These are phyloP conservation scores for Stereocaulon alpinum DNA, from an alignment of 495 filamentous ascomycete genomes.

Conservation along the genomic window DNA sequence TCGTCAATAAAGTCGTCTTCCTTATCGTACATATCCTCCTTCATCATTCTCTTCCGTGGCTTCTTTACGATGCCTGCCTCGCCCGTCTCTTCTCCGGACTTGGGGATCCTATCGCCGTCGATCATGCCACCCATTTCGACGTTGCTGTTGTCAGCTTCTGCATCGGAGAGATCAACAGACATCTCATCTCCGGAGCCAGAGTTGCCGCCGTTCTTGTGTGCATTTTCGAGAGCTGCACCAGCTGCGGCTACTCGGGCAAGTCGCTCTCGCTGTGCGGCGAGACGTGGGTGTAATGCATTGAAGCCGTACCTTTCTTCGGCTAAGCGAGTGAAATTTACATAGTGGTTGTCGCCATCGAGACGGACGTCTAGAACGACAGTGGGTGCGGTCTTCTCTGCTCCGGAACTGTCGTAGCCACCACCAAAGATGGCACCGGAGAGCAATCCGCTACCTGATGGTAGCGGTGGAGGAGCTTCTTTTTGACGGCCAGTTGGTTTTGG, in stretches of 20 bases:
- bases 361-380: conserved; percentile 79
- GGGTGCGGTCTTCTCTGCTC: conserved; percentile 49
- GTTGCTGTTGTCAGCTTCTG: conserved; percentile 61
- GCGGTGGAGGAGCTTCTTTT: conserved; percentile 42
- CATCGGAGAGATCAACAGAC: conserved; percentile 49
- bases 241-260: conserved; percentile 75
- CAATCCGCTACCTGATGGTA: conserved; percentile 58
- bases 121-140: conserved; percentile 62
- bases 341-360: conserved; percentile 70
- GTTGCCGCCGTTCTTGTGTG: conserved; percentile 35
- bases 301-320: conserved; percentile 91
- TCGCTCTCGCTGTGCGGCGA: conserved; percentile 74
- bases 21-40: conserved; percentile 91
- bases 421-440: conserved; percentile 54
- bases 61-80: conserved; percentile 50
- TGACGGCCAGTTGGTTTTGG: conserved; percentile 43
- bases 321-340: conserved; percentile 88
- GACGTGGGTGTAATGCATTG: conserved; percentile 80
- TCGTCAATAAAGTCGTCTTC: conserved; percentile 98
- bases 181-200: conserved; percentile 43
- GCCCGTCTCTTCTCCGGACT: conserved; percentile 27
- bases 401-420: conserved; percentile 31
- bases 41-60: conserved; percentile 66
- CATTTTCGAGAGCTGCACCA: conserved; percentile 65
- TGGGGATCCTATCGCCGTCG: conserved; percentile 29